Percentiles rank a stretch among this genome's conserved stretches.
These are phyloP conservation scores for Silene vulgaris DNA, from an alignment of 179 eudicot genomes.

Conservation along the genomic window DNA sequence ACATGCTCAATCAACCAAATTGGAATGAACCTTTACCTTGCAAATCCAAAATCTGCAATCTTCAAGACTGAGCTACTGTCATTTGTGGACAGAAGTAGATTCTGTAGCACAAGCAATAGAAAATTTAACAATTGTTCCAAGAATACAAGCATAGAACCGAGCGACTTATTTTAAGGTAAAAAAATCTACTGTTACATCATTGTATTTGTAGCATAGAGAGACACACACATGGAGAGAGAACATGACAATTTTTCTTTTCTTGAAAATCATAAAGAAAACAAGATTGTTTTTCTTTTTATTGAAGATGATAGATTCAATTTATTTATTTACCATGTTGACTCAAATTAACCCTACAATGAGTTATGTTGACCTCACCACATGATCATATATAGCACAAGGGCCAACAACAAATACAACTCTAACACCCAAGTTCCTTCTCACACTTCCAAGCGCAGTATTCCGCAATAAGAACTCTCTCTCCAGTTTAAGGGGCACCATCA, in stretches of 20 bases:
- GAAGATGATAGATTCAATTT: not conserved
- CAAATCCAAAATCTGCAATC: slow-evolving; percentile 94
- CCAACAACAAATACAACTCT: not conserved
- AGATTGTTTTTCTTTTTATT: not conserved
- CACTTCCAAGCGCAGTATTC: not conserved
- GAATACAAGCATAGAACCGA: not conserved
- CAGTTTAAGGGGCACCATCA: too few species aligned
- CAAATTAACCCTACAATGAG: not conserved
- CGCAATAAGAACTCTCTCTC: not conserved
- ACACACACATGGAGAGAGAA: not conserved
- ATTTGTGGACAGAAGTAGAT: slow-evolving; percentile 65
- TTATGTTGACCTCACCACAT: not conserved
- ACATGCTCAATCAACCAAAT: not conserved
- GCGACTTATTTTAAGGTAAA: not conserved
- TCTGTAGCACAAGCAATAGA: slow-evolving; percentile 43
- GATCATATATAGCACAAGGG: not conserved
- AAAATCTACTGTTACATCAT: not conserved
- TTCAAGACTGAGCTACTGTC: slow-evolving; percentile 60
- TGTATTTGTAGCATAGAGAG: not conserved
- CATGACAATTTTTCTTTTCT: not conserved
- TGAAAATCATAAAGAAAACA: not conserved
- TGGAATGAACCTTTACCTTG: slow-evolving; percentile 38
- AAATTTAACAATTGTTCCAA: slow-evolving; percentile 10
- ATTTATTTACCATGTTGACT: not conserved
- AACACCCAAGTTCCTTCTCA: not conserved